A percentile compares a stretch with the other conserved stretches of the same genome.
These are phyloP conservation scores for Lactarius tabidus DNA, from an alignment of 768 basidiomycete species.

Conservation along the genomic window DNA sequence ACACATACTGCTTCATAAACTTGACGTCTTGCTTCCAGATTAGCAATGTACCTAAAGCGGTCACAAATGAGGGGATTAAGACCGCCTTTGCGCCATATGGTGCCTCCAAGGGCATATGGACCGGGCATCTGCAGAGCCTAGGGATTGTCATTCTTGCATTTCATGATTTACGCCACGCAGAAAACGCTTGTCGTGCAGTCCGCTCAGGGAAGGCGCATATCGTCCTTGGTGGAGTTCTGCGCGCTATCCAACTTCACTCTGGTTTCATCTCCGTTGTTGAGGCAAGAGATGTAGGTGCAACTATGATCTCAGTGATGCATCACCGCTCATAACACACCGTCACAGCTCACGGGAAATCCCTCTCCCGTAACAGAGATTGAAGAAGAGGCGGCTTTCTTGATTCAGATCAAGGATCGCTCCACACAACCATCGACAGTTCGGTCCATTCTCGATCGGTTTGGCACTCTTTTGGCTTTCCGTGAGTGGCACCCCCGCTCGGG, in stretches of 20 bases:
- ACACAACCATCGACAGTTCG: constrained; percentile 17
- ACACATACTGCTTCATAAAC: not conserved
- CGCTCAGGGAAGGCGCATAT: constrained; percentile 17
- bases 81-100: constrained; percentile 18
- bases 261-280: constrained; percentile 22
- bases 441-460: constrained; percentile 23
- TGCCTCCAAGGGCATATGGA: constrained; percentile 26
- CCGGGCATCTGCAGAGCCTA: constrained; percentile 19
- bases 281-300: constrained; percentile 25
- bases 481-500: constrained; percentile 14
- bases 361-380: constrained; percentile 26
- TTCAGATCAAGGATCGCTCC: constrained; percentile 22
- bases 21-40: constrained; percentile 17
- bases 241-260: constrained; percentile 20
- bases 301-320: not conserved
- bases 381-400: constrained; percentile 22
- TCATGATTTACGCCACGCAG: constrained; percentile 22
- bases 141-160: constrained; percentile 27
- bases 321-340: not conserved
- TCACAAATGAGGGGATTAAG: constrained; percentile 22
- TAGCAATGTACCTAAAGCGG: constrained; percentile 16
- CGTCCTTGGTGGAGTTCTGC: constrained; percentile 9
- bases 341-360: constrained; percentile 22
- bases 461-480: constrained; percentile 22
- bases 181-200: constrained; percentile 22